Conservation (phyloP, 2,329 filamentous ascomycete species). For the Curvularia eragrostidis region DNA sequence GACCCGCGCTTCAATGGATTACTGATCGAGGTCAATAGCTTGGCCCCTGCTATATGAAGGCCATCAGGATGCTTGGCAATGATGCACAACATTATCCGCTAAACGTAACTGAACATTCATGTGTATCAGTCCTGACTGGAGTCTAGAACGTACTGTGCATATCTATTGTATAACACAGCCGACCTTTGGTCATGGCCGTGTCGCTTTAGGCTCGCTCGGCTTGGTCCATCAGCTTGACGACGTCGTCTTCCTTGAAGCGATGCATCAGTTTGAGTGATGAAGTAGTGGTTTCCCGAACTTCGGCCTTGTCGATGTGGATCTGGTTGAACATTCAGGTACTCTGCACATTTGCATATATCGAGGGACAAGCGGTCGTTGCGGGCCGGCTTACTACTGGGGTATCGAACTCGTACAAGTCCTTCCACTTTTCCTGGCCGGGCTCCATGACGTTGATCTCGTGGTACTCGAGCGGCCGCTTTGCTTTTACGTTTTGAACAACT, state of each 20-base stretch:
- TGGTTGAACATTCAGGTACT: slow-evolving; percentile 43
- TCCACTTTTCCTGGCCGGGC: slow-evolving; percentile 69
- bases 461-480: slow-evolving; percentile 70
- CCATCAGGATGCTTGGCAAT: not conserved
- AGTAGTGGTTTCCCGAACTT: slow-evolving; percentile 59
- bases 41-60: not conserved
- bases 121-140: not conserved
- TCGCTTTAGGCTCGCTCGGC: slow-evolving; percentile 31
- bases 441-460: slow-evolving; percentile 73
- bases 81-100: not conserved
- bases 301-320: slow-evolving; percentile 67
- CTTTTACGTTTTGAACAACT: slow-evolving; percentile 72
- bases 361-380: not conserved
- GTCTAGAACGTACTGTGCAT: not conserved
- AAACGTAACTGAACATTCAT: not conserved
- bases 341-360: slow-evolving; percentile 6
- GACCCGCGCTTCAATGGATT: no score
- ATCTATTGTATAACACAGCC: not conserved
- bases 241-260: slow-evolving; percentile 71
- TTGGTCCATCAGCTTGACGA: slow-evolving; percentile 72
- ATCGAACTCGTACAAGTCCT: slow-evolving; percentile 78
- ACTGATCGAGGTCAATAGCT: not conserved
- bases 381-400: slow-evolving; percentile 71
- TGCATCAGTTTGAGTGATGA: slow-evolving; percentile 78
- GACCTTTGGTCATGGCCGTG: not conserved